Conservation (phyloP, 495 filamentous ascomycete species). For the Astrocystis sublimbata region DNA sequence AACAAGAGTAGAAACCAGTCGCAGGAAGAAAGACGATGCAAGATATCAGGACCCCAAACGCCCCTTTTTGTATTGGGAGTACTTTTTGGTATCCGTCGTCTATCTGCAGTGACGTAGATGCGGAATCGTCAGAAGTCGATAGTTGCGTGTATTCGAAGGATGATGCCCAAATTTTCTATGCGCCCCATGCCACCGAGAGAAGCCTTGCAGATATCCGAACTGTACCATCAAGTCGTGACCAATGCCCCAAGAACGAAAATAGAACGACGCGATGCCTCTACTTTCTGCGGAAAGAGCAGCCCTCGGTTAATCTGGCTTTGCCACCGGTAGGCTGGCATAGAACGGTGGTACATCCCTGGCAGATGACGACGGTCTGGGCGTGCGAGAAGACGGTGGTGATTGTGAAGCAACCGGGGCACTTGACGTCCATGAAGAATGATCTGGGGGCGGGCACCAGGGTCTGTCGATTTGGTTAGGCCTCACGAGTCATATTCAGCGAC, state of each 20-base stretch:
- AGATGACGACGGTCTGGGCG: slow-evolving; percentile 99
- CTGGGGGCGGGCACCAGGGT: slow-evolving; percentile 91
- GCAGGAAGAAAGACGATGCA: slow-evolving; percentile 59
- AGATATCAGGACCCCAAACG: slow-evolving; percentile 88
- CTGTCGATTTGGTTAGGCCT: slow-evolving; percentile 49
- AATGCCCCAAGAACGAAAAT: slow-evolving; percentile 47
- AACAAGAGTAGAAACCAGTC: slow-evolving; percentile 39
- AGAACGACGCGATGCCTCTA: slow-evolving; percentile 59
- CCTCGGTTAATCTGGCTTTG: slow-evolving; percentile 96
- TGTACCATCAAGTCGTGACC: slow-evolving; percentile 47
- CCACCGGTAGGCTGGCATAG: slow-evolving; percentile 98
- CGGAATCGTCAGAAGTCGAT: slow-evolving; percentile 31
- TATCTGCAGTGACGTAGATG: slow-evolving; percentile 62
- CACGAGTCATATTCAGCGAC: neutral
- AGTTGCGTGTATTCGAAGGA: slow-evolving; percentile 27
- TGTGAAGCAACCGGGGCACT: slow-evolving; percentile 99
- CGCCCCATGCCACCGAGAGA: slow-evolving; percentile 48
- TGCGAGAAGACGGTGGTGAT: slow-evolving; percentile 99
- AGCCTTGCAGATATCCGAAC: slow-evolving; percentile 56
- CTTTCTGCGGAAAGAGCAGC: slow-evolving; percentile 99
- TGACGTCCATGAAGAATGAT: slow-evolving; percentile 99
- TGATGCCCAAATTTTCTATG: slow-evolving; percentile 47
- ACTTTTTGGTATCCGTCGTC: slow-evolving; percentile 71
- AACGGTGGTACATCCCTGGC: slow-evolving; percentile 94
- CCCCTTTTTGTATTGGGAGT: slow-evolving; percentile 51